Base-by-base conservation (phyloP, 2,329 filamentous ascomycete species). In the Myotisia sp. region DNA sequence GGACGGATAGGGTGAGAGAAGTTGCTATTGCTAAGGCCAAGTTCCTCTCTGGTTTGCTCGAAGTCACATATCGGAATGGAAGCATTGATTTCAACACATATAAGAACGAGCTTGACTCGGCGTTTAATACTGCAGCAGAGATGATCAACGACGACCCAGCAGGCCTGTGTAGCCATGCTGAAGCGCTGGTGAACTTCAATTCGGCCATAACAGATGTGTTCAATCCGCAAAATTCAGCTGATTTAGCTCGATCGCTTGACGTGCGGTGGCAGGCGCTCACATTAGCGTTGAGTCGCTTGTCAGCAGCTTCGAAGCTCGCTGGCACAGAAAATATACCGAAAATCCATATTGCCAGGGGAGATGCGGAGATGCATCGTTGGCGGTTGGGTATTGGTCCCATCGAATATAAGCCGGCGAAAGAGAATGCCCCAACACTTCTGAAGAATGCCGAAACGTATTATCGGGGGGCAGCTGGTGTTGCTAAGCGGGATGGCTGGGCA, bases 391-490 rank as follows among this genome's bases (percentile, higher is more conserved):
- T 58, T 23, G 44, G 60, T 2, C 62, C 66, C 1, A 59, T 49
- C 46, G 53, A 56, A 16, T 57, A 64, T 32, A 45, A 52, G 3
- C 44, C 60, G 30, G 60, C 64, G 3, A 47, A 53, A 17, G 59
- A 60, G 30, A 65, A 68, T 44, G 55, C 52, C 3, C 43, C 53
- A 4, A 65, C 60, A 2, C 51, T 74, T 8, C 47, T 70, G 23
- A 63, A 62, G 36, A 75, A 75, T 43, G 68, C 71, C 1, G 63
- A 66, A 40, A 70, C 64, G 4, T 74, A 70, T 45, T 75, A 71
- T 44, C 62, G 66, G 13, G 70, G 70, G 24, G 69, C 67, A 8
- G 55, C 56, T 23, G 56, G 55, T 22, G 41, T 60, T 5, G 58
- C 58, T 3, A 48, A 48, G 19, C 50, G 56, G 33, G 56, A 58